Evolutionary conservation across 73 alveolate genomes (phyloP), one percentile per base, ranked within the genome.

Genomic region (Paramecium tetraurelia): DNA sequence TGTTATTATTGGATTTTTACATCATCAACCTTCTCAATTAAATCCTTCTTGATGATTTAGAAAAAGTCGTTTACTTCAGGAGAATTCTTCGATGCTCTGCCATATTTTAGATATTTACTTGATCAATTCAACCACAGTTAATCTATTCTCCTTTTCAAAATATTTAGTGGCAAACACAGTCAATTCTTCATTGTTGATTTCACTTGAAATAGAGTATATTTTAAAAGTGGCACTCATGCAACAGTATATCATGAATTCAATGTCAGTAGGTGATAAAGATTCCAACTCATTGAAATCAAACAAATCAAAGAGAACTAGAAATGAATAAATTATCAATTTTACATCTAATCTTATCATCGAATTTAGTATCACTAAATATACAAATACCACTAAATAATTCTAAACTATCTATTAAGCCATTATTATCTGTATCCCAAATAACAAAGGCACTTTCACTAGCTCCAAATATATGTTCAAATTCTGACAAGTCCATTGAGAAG

Each of bases 271-370:
- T 40, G 48, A 40, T 40, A 40, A 40, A 40, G 48, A 92, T 71
- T 97, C 97, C 22, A 97, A 90, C 92, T 97, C 99, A 94, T 98
- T 98, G 95, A 98, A 98, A 69, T 98, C 99, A 89, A 96, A 98
- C 21, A 98, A 95, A 76, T 98, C 99, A 95, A 98, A 98, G 50
- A 97, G 93, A 38, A 86, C 93, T 86, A 38, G 3, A 31, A n/a
- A 24, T 3, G 1, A 27, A 27, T 3, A 11, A 11, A 40, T 40
- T 59, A 58, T 11, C 8, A 33, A 12, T 59, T 68, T 0, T 53
- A 89, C 69, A 53, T 53, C 69, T 53, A 53, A 18, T 18, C 69
- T 53, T 53, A 53, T 53, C 69, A 18, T 53, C 69, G 21, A 53
- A 53, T 53, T 53, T 53, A 18, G 33, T 18, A 53, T 53, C 69